Evolutionary conservation across 2,329 filamentous ascomycete species (phyloP).

Genomic region (Scedosporium boydii): DNA sequence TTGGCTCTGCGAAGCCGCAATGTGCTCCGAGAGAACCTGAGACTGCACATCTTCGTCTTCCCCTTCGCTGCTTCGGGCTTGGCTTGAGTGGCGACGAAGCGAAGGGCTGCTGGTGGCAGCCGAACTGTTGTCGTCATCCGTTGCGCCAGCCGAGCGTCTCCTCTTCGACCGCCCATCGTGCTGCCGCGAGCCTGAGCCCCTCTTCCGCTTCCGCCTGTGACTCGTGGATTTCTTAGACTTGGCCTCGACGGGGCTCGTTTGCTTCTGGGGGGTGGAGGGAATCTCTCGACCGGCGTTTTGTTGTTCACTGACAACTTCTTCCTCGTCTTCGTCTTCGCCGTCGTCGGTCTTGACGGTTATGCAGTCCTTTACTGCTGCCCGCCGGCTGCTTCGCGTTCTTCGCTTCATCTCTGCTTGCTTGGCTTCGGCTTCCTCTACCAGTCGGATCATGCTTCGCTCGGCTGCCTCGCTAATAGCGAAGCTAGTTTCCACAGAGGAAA

Average conservation of each 20-base stretch:
- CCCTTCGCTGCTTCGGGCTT: neutral
- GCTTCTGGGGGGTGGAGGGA: neutral
- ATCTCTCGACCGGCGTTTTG: neutral
- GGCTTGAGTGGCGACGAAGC: neutral
- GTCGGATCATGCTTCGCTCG: conserved; percentile 36
- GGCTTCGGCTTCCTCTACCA: conserved; percentile 4
- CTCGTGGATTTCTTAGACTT: neutral
- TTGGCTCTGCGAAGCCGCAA: conserved; percentile 20
- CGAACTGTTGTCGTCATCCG: neutral
- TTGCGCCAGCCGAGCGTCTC: conserved; percentile 8
- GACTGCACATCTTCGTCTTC: conserved; percentile 24
- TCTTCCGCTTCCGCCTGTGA: conserved; percentile 5
- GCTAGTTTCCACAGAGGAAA: conserved; percentile 18
- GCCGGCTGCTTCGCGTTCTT: conserved; percentile 14
- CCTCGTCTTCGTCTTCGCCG: conserved; percentile 14
- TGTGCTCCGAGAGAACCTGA: conserved; percentile 29
- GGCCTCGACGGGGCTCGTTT: neutral
- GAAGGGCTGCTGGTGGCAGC: conserved; percentile 3
- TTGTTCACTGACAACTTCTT: conserved; percentile 1
- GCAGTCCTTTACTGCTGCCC: conserved; percentile 17
- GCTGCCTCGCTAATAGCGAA: conserved; percentile 34
- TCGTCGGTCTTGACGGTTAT: conserved; percentile 20
- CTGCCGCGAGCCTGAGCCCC: conserved; percentile 7
- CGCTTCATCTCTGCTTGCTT: neutral
- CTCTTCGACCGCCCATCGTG: conserved; percentile 17